Evolutionary conservation across 2,329 filamentous ascomycete genomes (phyloP).

Genomic region (Pyricularia grisea): DNA sequence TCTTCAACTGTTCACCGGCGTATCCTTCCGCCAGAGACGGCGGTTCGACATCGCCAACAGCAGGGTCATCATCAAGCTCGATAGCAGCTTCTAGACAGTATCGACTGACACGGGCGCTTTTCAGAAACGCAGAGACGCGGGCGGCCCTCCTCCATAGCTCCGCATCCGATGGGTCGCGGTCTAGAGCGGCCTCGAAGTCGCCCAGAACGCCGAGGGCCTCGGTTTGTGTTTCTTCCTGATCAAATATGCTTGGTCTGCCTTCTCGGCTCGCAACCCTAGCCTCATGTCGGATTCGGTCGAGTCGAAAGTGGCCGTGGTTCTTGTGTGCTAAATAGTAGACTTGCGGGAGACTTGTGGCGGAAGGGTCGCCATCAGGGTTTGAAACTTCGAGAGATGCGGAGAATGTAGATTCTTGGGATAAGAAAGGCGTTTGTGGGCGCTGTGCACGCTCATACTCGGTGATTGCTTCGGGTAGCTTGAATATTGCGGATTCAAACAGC

Average conservation of each 20-base stretch:
- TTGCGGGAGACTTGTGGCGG: constrained; percentile 74
- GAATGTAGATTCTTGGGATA: constrained; percentile 36
- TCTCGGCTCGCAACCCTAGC: constrained; percentile 10
- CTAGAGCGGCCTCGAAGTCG: constrained; percentile 49
- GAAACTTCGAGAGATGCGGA: constrained; percentile 43
- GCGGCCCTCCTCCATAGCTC: constrained; percentile 55
- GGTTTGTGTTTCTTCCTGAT: constrained; percentile 9
- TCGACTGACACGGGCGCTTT: constrained; percentile 45
- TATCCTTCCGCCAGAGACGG: constrained; percentile 54
- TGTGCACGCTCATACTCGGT: constrained; percentile 75
- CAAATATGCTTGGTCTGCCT: neutral
- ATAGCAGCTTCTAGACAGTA: constrained; percentile 59
- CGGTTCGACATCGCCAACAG: constrained; percentile 51
- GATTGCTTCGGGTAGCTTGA: constrained; percentile 77
- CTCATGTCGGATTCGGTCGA: constrained; percentile 61
- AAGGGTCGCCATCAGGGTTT: constrained; percentile 58
- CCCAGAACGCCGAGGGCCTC: constrained; percentile 38
- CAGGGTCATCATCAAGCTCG: constrained; percentile 57
- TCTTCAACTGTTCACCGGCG: constrained; percentile 52
- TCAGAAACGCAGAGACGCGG: constrained; percentile 47
- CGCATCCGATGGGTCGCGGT: constrained; percentile 57
- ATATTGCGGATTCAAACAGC: constrained; percentile 88
- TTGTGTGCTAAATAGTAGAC: constrained; percentile 92
- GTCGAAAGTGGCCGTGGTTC: constrained; percentile 82
- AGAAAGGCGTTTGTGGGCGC: constrained; percentile 38